Conservation (phyloP, 2,329 filamentous ascomycete genomes). For the Fusarium protoensiforme region DNA sequence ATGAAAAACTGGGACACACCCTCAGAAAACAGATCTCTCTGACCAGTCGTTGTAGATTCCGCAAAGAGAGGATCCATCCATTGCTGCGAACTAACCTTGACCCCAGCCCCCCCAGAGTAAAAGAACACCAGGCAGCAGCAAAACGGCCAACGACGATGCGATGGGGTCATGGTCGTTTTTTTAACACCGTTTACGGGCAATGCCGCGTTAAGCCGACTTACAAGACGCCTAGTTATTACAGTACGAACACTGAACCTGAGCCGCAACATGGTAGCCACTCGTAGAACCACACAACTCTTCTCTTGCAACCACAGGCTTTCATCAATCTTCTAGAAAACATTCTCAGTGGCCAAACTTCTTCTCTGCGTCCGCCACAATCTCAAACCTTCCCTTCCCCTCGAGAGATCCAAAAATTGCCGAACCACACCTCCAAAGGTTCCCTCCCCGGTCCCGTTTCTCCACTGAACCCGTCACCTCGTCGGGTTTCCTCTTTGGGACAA, state of each 20-base stretch:
- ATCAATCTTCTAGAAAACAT: neutral
- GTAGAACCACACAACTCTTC: neutral
- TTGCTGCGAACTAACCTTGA: slow-evolving; percentile 2
- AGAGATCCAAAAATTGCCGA: neutral
- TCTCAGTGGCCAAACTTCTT: neutral
- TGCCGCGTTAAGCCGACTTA: neutral
- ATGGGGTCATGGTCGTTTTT: neutral
- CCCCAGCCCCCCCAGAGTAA: neutral
- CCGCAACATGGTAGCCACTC: neutral
- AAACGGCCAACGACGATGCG: slow-evolving; percentile 4
- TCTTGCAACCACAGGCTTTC: neutral
- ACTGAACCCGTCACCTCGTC: neutral
- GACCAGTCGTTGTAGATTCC: neutral
- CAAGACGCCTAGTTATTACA: neutral
- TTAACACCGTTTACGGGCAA: neutral
- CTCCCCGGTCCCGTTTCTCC: neutral
- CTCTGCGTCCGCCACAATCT: neutral
- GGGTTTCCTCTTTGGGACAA: slow-evolving; percentile 34
- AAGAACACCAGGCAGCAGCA: slow-evolving; percentile 31
- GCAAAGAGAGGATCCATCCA: neutral
- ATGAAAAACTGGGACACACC: slow-evolving; percentile 2
- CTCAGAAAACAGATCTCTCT: neutral
- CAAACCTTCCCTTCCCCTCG: neutral
- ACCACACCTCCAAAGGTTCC: slow-evolving; percentile 4
- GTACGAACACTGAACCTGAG: neutral